These are phyloP conservation scores for Phytophthora aleatoria DNA, from an alignment of 352 stramenopile genomes.

Conservation along the genomic window DNA sequence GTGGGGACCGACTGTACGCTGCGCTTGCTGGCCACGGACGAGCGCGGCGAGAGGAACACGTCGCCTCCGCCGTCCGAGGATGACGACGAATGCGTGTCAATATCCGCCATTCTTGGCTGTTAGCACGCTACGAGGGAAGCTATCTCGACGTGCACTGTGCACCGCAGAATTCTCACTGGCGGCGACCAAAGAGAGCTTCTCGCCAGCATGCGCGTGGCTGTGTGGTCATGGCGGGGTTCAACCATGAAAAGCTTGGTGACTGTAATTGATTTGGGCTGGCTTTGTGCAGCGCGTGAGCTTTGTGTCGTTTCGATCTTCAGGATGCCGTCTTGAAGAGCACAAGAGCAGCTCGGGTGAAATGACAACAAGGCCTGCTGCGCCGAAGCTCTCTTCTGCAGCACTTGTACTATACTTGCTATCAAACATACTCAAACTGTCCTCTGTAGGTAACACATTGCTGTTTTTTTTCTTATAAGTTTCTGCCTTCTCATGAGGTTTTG, in stretches of 20 bases:
- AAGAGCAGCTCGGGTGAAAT: background rate
- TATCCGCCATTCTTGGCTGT: conserved; percentile 27
- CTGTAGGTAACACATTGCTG: no score
- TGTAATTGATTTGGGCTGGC: background rate
- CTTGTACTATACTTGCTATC: no score
- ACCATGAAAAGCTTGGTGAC: conserved; percentile 3
- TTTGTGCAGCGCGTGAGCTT: conserved; percentile 15
- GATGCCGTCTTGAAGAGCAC: background rate
- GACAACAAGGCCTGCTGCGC: background rate
- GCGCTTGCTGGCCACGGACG: conserved; percentile 34
- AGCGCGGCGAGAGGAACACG: conserved; percentile 36
- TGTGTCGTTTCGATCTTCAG: conserved; percentile 17
- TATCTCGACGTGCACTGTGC: conserved; percentile 11
- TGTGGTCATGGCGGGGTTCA: conserved; percentile 24
- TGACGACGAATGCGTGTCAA: conserved; percentile 38
- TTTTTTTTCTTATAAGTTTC: no score
- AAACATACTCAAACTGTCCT: no score
- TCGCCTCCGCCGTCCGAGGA: conserved; percentile 37
- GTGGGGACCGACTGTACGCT: conserved; percentile 35
- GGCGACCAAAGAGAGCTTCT: background rate
- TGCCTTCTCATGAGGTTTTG: no score
- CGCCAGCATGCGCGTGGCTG: conserved; percentile 14
- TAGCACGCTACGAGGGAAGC: background rate
- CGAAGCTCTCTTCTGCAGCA: no score
- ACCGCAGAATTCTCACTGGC: conserved; percentile 33